A percentile compares a stretch with the other conserved stretches of the same genome.
phyloP scores from a whole-genome alignment of 2,329 filamentous ascomycete species.

The Lecanosticta acicola region DNA sequence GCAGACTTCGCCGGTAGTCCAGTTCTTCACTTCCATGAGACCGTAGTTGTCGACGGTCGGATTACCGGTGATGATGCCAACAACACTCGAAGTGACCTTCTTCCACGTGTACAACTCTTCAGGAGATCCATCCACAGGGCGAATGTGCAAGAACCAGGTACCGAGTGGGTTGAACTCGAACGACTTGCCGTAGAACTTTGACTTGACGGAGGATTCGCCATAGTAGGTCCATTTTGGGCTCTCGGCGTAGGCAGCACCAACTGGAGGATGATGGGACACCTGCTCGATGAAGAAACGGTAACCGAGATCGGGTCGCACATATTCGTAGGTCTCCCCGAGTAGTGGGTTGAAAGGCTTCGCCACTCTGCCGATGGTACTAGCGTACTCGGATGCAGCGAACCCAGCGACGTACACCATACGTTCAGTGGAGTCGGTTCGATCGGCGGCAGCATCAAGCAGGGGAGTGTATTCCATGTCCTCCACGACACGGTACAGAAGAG shows the following conservation, averaged over 20 bases:
- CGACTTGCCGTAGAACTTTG: conserved; percentile 94
- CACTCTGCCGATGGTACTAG: conserved; percentile 91
- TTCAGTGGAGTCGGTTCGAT: conserved; percentile 80
- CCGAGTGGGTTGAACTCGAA: conserved; percentile 96
- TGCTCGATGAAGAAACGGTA: conserved; percentile 99
- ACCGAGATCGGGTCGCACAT: conserved; percentile 89
- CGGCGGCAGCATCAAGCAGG: conserved; percentile 80
- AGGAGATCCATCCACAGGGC: conserved; percentile 62
- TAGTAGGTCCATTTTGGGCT: conserved; percentile 93
- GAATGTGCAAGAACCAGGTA: conserved; percentile 89
- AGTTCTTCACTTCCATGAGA: conserved; percentile 94
- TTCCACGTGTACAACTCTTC: conserved; percentile 94
- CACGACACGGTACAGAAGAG: conserved; percentile 84
- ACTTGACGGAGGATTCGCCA: conserved; percentile 89
- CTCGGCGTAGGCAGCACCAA: conserved; percentile 90
- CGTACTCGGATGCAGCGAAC: conserved; percentile 94
- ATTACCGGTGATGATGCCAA: conserved; percentile 95
- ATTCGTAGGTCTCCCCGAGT: conserved; percentile 94
- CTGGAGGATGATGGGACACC: conserved; percentile 92
- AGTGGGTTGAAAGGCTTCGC: conserved; percentile 98
- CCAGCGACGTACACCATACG: conserved; percentile 90
- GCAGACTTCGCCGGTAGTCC: conserved; percentile 89
- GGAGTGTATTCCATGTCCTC: conserved; percentile 99
- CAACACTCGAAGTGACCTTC: conserved; percentile 95
- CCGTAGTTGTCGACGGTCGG: conserved; percentile 98